Evolutionary conservation across 2,329 filamentous ascomycete species (phyloP), one percentile per base, ranked within the genome.

Genomic region (Arthroderma sp.): DNA sequence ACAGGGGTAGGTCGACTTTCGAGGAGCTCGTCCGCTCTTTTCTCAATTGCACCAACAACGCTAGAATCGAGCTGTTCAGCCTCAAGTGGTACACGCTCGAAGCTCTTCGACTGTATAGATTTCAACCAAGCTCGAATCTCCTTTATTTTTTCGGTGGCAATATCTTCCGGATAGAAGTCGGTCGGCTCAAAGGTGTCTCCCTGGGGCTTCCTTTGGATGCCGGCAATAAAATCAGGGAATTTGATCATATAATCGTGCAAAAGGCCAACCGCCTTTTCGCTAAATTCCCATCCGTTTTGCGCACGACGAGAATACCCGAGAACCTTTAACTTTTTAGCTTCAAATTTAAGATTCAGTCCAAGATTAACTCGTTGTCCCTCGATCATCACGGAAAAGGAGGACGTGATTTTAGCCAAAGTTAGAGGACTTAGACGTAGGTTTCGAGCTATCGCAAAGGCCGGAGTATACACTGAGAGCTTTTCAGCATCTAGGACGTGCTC

Each of bases 91-190:
- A 98, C 91, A 52, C 81, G 81, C 63, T 96, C 89, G 53, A 98
- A 93, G 53, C 81, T 84, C 73, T 86, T 94, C 1, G 85, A 84
- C 61, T 95, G 85, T 39, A 94, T 77, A 36, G 80, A 80, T 69
- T 96, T 98, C 42, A 98, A 73, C 89, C 89, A 98, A 31, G 81
- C 78, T 28, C 80, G 83, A 50, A 98, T 94, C 61, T 96, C 91
- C 68, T 94, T 94, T 59, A 98, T 82, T 59, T 85, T 85, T 40
- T 75, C 65, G 42, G 80, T 80, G 3, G 88, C 89, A 39, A 79
- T 70, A 5, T 80, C 77, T 15, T 78, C 73, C 1, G 81, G 75
- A 69, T 91, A 98, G 56, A 96, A 83, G 58, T 94, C 85, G 0
- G 80, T 86, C 42, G 94, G 88, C 38, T 76, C 73, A 54, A 87